Evolutionary conservation across 495 filamentous ascomycete species (phyloP), one percentile per base, ranked within the genome.

Genomic region (Penicillium malachiteum): DNA sequence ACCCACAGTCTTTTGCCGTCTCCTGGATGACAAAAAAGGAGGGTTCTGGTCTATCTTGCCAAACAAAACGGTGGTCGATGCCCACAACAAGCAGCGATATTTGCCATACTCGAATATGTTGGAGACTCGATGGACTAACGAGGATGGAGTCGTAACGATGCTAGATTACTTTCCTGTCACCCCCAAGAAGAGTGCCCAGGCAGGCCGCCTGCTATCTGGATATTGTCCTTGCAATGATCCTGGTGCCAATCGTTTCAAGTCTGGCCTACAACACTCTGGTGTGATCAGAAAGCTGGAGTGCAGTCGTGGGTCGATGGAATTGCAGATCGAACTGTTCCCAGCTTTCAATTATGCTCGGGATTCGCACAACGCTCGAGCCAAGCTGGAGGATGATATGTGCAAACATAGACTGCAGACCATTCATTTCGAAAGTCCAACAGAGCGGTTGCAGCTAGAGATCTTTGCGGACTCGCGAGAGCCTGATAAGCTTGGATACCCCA

Each of bases 221-320:
- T 75, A 68, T 44, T 74, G 71, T 54, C 63, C 64, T 14, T 72
- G 72, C 59, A 70, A 67, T 39, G 67, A 72, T 31, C 52, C 58
- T 14, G 66, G 59, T 1, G 55, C 50, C 17, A 70, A 72, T 37
- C 64, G 68, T 21, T 70, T 74, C 52, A 76, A 76, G 57, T 75
- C 73, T 8, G 75, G 76, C 9, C 52, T 68, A 50, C 66, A 69
- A 44, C 71, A 70, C 52, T 75, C 72, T 1, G 64, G 64, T 73
- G 62, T 88, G 30, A 82, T 89, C n/a, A 76, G 87, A 46, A 78
- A 86, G 40, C 78, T 87, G 10, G 86, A 89, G 53, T 90, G 87
- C 54, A 82, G 85, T 41, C 78, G 87, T 45, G 87, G 86, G 42
- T 55, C 64, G 3, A 74, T 88, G 60, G 72, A 82, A 30, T 57